Evolutionary conservation across 805 yeast genomes (phyloP).

Genomic region (Teunomyces funiuensis): DNA sequence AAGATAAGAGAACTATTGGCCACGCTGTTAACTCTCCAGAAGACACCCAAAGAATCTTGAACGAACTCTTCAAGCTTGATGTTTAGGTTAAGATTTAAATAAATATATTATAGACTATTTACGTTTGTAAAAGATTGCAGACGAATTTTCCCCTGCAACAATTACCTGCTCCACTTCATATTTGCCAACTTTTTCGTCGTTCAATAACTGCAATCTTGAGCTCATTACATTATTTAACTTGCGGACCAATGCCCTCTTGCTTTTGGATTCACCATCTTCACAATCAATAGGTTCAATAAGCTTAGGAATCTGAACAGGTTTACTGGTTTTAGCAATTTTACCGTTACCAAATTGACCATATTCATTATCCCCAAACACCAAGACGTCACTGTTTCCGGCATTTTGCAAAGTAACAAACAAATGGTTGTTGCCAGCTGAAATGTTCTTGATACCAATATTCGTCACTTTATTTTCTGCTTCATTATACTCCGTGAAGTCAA

Average conservation of each 20-base stretch:
- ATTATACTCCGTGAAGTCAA: slow-evolving; percentile 52
- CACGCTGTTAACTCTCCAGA: slow-evolving; percentile 88
- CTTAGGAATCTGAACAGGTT: slow-evolving; percentile 55
- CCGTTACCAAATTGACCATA: slow-evolving; percentile 86
- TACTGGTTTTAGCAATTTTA: slow-evolving; percentile 56
- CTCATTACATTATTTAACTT: slow-evolving; percentile 32
- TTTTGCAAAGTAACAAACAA: slow-evolving; percentile 57
- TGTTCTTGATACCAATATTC: slow-evolving; percentile 47
- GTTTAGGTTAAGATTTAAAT: slow-evolving; percentile 5
- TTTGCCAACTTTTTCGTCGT: not conserved
- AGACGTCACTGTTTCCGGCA: slow-evolving; percentile 51
- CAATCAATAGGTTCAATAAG: slow-evolving; percentile 55
- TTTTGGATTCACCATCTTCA: slow-evolving; percentile 12
- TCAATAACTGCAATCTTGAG: slow-evolving; percentile 48
- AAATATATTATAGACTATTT: slow-evolving; percentile 8
- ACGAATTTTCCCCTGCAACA: slow-evolving; percentile 59
- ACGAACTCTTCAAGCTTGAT: slow-evolving; percentile 69
- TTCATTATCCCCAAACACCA: slow-evolving; percentile 84
- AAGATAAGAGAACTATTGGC: slow-evolving; percentile 90
- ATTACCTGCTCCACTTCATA: slow-evolving; percentile 50
- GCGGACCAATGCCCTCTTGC: slow-evolving; percentile 26
- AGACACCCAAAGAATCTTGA: slow-evolving; percentile 84
- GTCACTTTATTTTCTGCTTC: slow-evolving; percentile 43
- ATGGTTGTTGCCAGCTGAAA: slow-evolving; percentile 69
- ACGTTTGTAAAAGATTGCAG: slow-evolving; percentile 61